Evolutionary conservation across 768 basidiomycete species (phyloP), one percentile per base, ranked within the genome.

Genomic region (Pisolithus orientalis): DNA sequence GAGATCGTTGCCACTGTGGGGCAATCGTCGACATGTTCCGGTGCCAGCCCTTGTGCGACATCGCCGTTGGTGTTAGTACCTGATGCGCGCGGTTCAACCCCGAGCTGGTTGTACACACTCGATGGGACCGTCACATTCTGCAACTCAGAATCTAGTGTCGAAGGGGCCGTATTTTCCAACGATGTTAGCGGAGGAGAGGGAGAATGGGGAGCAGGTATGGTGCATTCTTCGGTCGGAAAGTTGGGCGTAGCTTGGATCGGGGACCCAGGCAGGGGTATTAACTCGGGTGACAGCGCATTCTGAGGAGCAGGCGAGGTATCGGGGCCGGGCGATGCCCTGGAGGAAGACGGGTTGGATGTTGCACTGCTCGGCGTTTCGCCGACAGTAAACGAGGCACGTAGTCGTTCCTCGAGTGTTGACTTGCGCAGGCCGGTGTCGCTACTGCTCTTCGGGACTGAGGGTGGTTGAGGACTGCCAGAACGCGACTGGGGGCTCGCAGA

Each of bases 331-430:
- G 82, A 76, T 16, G 69, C 64, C 39, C 69, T 71, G 6, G 70
- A 60, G 17, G 80, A 75, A 1, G 54, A 54, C 7, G 65, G 62
- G 39, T 54, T 54, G 5, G 79, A 72, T 0, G 81, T 73, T 24
- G 68, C 70, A 17, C 67, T 54, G 51, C 65, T 71, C 8, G 80
- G 79, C 11, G 75, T 70, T 17, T 89, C 87, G 17, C 77, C 80
- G 48, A 77, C 74, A 21, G 77, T 75, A 58, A 83, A 77, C 27
- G 72, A 78, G 39, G 86, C 83, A 43, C 84, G 79, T n/a, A 91
- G 71, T 43, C 90, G 75, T 53, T 91, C 89, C 67, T 91, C 90
- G 2, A 91, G 72, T 24, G 78, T 85, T 7, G 78, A 73, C 62
- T 86, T 85, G 44, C 74, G 68, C 47, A 64, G 49, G 16, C 64